Base-by-base conservation (phyloP, 768 basidiomycete genomes). In the Arthromyces matolae region DNA sequence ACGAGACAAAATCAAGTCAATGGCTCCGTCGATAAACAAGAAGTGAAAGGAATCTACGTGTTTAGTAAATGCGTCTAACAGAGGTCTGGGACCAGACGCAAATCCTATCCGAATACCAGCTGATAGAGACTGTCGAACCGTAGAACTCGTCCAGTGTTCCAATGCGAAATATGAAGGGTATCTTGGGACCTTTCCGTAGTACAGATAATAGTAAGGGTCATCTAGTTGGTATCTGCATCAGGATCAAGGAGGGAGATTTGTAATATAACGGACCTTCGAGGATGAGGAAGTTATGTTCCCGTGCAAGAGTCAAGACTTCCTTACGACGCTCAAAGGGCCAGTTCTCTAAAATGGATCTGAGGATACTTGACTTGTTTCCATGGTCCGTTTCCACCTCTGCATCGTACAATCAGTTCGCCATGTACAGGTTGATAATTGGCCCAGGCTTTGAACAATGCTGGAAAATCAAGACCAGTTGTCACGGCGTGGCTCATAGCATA, bases 81-180 rank as follows among this genome's bases (percentile, higher is more conserved):
- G 64, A 5, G 69, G 64, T 29, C 71, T 72, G 3, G 92, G 89
- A 1, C 86, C 91, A 3, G 86, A 81, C 0, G 75, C 79, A 60
- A 86, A 91, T 10, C 91, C 91, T 48, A 92, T 70, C 9, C 87
- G 81, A 63, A 89, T 79, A 1, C 88, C 86, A 9, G 83, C 75
- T 2, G 81, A 80, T 18, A 89, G 44, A 94, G 73, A 55, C 86
- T 89, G 63, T 95, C 93, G 60, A 95, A 89, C 23, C 92, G 78
- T 12, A 93, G 51, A 25, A 93, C 90, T 10, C 84, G 77, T 0
- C 92, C 92, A 7, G 77, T 73, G 51, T 80, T 94, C 92, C 22
- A 94, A 73, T 28, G 77, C 70, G 59, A 93, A 90, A 67, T 93
- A 94, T 0, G 84, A 88, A 1, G 84, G 78, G 4, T 81, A 80